Evolutionary conservation across 805 yeast genomes (phyloP).

Genomic region (Metschnikowia borealis): DNA sequence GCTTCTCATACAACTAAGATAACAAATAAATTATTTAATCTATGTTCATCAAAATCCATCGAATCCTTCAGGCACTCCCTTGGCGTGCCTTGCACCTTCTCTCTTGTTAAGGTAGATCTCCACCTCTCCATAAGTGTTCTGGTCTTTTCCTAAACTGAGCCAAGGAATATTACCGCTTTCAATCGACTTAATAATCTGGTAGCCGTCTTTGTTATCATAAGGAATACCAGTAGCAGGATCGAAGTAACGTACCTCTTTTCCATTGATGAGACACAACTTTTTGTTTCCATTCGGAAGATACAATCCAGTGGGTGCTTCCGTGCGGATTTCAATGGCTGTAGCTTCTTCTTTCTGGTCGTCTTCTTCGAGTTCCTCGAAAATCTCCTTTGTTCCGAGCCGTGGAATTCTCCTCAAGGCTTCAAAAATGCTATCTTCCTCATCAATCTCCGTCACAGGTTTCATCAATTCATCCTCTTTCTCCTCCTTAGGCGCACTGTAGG

Average conservation of each 20-base stretch:
- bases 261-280: constrained; percentile 69
- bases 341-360: constrained; percentile 36
- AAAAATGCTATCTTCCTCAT: constrained; percentile 36
- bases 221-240: constrained; percentile 90
- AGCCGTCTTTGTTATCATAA: constrained; percentile 79
- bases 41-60: constrained; percentile 32
- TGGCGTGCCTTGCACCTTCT: constrained; percentile 65
- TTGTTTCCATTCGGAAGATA: constrained; percentile 65
- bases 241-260: constrained; percentile 73
- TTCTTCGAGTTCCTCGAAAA: constrained; percentile 42
- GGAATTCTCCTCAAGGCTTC: constrained; percentile 49
- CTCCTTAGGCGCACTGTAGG: constrained; percentile 31
- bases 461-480: constrained; percentile 32
- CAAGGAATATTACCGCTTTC: constrained; percentile 49
- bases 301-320: constrained; percentile 73
- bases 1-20: not conserved
- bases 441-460: constrained; percentile 30
- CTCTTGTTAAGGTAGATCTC: constrained; percentile 40
- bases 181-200: constrained; percentile 52
- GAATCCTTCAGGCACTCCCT: constrained; percentile 87
- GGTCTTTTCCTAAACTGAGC: constrained; percentile 46
- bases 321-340: constrained; percentile 45
- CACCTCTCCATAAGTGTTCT: constrained; percentile 51
- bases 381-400: constrained; percentile 54
- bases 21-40: not conserved